phyloP scores from a whole-genome alignment of 805 yeast species.

The Ogataea pilisensis region DNA sequence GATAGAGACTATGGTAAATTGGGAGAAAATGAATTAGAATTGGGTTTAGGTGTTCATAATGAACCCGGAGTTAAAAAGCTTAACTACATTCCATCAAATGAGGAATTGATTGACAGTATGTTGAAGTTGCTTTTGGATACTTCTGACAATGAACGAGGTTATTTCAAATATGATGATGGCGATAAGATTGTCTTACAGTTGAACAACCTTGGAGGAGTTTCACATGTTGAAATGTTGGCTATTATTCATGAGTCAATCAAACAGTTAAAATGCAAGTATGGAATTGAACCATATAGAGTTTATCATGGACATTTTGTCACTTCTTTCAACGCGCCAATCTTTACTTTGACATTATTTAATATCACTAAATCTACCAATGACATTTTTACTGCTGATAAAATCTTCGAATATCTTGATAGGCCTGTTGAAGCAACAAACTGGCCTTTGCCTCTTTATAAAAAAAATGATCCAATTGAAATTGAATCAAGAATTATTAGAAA shows the following conservation, averaged over 20 bases:
- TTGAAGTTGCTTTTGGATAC: slow-evolving; percentile 27
- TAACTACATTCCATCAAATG: slow-evolving; percentile 30
- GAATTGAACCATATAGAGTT: slow-evolving; percentile 28
- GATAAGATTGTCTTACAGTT: slow-evolving; percentile 31
- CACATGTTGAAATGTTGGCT: slow-evolving; percentile 32
- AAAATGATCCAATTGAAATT: slow-evolving; percentile 16
- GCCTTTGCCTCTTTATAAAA: slow-evolving; percentile 23
- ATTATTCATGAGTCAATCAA: slow-evolving; percentile 24
- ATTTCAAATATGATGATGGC: slow-evolving; percentile 25
- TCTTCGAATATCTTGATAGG: slow-evolving; percentile 31
- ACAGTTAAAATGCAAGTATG: slow-evolving; percentile 24
- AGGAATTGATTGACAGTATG: slow-evolving; percentile 27
- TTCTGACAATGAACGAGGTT: slow-evolving; percentile 28
- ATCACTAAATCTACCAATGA: slow-evolving; percentile 27
- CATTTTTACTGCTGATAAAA: slow-evolving; percentile 17
- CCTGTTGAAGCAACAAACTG: slow-evolving; percentile 31
- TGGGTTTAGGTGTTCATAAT: slow-evolving; percentile 38
- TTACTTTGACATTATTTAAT: slow-evolving; percentile 35
- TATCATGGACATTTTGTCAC: slow-evolving; percentile 34
- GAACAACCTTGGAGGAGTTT: slow-evolving; percentile 37
- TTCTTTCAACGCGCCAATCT: slow-evolving; percentile 35
- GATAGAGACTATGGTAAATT: slow-evolving; percentile 24
- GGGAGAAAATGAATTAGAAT: slow-evolving; percentile 29
- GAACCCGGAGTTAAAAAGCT: slow-evolving; percentile 36
- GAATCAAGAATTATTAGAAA: slow-evolving; percentile 24